Evolutionary conservation across 306 rosid species (phyloP).

Genomic region (Trifolium pratense): DNA sequence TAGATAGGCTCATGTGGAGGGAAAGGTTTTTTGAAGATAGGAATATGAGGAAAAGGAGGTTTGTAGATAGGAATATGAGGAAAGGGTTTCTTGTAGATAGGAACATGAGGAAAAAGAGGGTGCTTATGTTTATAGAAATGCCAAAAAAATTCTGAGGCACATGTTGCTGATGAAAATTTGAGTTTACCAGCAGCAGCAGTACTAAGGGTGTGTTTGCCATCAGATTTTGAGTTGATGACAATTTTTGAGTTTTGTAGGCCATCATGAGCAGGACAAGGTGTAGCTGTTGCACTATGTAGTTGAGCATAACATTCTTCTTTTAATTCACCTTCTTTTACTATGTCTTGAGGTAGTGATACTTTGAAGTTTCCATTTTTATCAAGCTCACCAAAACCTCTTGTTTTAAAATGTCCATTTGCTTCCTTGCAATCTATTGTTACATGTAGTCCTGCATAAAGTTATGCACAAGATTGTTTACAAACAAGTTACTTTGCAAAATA

Average conservation of each 20-base stretch:
- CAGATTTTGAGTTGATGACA: conserved; percentile 51
- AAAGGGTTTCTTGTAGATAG: conserved; percentile 38
- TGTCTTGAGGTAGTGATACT: conserved; percentile 66
- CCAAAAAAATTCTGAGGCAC: conserved; percentile 74
- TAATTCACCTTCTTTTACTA: conserved; percentile 55
- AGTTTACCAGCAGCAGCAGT: conserved; percentile 49
- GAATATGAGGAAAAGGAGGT: neutral
- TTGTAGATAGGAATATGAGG: conserved; percentile 13
- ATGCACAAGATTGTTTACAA: conserved; percentile 15
- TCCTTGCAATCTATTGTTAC: conserved; percentile 80
- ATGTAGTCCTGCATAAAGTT: conserved; percentile 56
- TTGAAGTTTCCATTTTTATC: conserved; percentile 72
- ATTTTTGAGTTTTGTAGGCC: conserved; percentile 59
- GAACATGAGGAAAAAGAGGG: conserved; percentile 39
- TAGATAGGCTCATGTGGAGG: neutral
- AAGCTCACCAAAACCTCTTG: conserved; percentile 64
- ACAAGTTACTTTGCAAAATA: too few species aligned
- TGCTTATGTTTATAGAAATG: conserved; percentile 44
- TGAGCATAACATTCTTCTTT: conserved; percentile 86
- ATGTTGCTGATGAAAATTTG: conserved; percentile 70
- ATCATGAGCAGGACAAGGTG: conserved; percentile 71
- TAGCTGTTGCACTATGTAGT: conserved; percentile 67
- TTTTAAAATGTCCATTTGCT: conserved; percentile 60
- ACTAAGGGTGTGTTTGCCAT: conserved; percentile 60
- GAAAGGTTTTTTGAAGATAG: neutral